Conservation (phyloP, 257 asterid genomes). For the Nemophila menziesii region DNA sequence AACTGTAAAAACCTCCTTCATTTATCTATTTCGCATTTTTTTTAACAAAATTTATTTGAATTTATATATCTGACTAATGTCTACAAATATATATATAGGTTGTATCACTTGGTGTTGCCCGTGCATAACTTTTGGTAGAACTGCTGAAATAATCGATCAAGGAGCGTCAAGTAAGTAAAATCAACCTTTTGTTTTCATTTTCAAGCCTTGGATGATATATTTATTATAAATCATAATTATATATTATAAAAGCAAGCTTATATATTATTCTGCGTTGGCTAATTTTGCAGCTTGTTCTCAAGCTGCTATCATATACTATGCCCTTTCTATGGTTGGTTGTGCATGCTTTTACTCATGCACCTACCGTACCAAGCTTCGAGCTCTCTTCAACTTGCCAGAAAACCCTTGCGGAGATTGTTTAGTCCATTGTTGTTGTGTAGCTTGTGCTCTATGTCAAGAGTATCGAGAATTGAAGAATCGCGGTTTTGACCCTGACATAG, state of each 20-base stretch:
- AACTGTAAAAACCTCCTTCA: too few species aligned
- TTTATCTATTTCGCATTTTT: too few species aligned
- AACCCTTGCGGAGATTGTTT: too few species aligned
- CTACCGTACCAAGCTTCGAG: slow-evolving; percentile 18
- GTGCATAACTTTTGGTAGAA: slow-evolving; percentile 23
- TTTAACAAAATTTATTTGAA: too few species aligned
- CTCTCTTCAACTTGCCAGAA: slow-evolving; percentile 16
- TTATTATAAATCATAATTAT: too few species aligned
- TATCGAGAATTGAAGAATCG: slow-evolving; percentile 20
- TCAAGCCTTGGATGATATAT: too few species aligned
- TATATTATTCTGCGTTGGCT: not conserved
- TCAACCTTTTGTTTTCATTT: not conserved
- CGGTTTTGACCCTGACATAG: slow-evolving; percentile 17
- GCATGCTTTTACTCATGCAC: slow-evolving; percentile 20
- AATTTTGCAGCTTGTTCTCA: slow-evolving; percentile 20
- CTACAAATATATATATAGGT: slow-evolving; percentile 6
- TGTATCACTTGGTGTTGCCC: slow-evolving; percentile 24
- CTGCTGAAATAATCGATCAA: slow-evolving; percentile 21
- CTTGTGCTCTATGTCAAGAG: slow-evolving; percentile 23
- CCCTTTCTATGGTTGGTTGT: slow-evolving; percentile 10
- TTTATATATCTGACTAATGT: too few species aligned
- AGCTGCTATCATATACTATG: slow-evolving; percentile 15
- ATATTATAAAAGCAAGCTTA: too few species aligned
- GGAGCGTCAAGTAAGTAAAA: slow-evolving; percentile 20
- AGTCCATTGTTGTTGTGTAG: slow-evolving; percentile 13